Percentiles rank a stretch among this genome's conserved stretches.
Evolutionary conservation across 768 basidiomycete genomes (phyloP).

Genomic region (Pholiota microspora): DNA sequence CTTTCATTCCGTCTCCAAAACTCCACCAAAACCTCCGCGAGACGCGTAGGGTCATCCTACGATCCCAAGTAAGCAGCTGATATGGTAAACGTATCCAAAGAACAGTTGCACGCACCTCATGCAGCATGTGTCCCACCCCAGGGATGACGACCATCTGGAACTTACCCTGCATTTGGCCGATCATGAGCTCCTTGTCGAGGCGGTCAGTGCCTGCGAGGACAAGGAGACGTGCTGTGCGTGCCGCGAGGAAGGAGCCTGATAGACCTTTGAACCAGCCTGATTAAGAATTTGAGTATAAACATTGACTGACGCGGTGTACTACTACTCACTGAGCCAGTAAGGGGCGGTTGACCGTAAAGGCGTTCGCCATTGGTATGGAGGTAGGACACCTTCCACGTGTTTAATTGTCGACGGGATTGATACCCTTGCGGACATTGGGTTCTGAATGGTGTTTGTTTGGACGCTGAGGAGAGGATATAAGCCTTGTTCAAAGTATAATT

Average conservation of each 20-base stretch:
- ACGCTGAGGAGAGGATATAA: constrained; percentile 44
- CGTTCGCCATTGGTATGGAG: constrained; percentile 75
- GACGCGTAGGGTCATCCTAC: constrained; percentile 80
- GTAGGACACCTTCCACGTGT: constrained; percentile 37
- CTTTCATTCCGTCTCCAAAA: constrained; percentile 92
- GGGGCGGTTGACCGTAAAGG: constrained; percentile 81
- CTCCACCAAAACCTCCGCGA: constrained; percentile 80
- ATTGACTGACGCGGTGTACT: neutral
- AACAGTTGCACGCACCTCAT: constrained; percentile 62
- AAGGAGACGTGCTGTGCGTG: constrained; percentile 80
- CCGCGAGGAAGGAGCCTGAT: constrained; percentile 74
- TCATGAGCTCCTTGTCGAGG: constrained; percentile 91
- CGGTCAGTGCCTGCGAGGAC: constrained; percentile 92
- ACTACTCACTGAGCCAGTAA: constrained; percentile 79
- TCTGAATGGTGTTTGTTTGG: constrained; percentile 78
- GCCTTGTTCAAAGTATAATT: neutral
- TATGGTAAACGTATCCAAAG: too few relatives aligned
- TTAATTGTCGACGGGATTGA: constrained; percentile 82
- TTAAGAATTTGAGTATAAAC: neutral
- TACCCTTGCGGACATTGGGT: constrained; percentile 77
- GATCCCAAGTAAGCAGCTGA: neutral
- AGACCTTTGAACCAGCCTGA: constrained; percentile 90
- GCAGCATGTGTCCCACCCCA: constrained; percentile 90
- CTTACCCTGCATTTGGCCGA: constrained; percentile 95
- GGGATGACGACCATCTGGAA: constrained; percentile 91